Evolutionary conservation across 2,329 filamentous ascomycete species (phyloP), one percentile per base, ranked within the genome.

Genomic region (Aspergillus ochraceoroseus): DNA sequence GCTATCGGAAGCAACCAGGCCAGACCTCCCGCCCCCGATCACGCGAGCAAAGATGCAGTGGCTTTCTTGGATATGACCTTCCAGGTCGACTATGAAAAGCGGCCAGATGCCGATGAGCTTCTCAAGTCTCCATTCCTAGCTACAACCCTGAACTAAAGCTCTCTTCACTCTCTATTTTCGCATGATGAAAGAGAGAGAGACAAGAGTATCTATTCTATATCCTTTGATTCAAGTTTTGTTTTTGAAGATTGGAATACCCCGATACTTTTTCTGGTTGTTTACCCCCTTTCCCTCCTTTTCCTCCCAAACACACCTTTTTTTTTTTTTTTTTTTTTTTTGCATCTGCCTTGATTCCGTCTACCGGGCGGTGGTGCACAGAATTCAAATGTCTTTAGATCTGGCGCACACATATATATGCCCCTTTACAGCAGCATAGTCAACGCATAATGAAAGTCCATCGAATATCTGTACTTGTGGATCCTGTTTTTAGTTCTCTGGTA

Each of bases 1-100:
- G 95, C 95, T 71, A 96, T 98, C 62, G 89, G 89, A 26, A 88
- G 85, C 50, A 82, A 84, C 52, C 85, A 87, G 64, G 87, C 88
- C 15, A 82, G 86, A 30, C 92, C 92, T 0, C 89, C 87, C 11
- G 85, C 95, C 40, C 92, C 92, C 0, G 87, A 94, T 8, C 79
- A 83, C 53, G 87, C 88, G 8, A 92, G 87, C 56, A 77, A 82
- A 23, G 90, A 95, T 53, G 90, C 88, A 3, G 79, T 83, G 63
- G 76, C 76, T 30, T 98, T 98, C 70, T 70, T 98, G 50, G 76
- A 77, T 41, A 81, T 85, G 70, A 95, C 92, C 0, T 98, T 98
- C 69, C 88, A 96, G 71, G 83, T 95, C 57, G 89, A 98, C 57
- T 87, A 95, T 66, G 87, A 94, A 64, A 83, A 86, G 70, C 76